A percentile compares a stretch with the other conserved stretches of the same genome.
Evolutionary conservation across 169 alveolate species (phyloP).

Genomic region (Fabrea salina): DNA sequence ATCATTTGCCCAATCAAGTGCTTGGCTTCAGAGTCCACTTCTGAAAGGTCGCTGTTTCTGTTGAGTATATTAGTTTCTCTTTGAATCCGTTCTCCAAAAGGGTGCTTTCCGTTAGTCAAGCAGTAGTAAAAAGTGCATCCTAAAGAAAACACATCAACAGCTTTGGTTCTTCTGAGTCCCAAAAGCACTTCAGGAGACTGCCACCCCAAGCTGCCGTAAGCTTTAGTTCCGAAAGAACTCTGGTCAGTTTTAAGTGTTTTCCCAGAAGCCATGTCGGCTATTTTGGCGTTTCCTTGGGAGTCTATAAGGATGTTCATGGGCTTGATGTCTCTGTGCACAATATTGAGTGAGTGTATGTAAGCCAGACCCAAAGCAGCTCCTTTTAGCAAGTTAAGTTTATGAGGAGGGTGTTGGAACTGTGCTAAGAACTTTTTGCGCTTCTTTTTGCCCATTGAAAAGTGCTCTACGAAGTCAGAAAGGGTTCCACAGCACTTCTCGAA

Average conservation of each 20-base stretch:
- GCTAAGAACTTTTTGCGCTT: neutral
- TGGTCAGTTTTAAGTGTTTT: neutral
- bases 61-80: slow-evolving; percentile 39
- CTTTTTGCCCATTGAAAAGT: neutral
- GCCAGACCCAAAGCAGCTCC: slow-evolving; percentile 82
- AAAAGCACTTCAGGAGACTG: slow-evolving; percentile 44
- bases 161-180: slow-evolving; percentile 25
- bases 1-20: slow-evolving; percentile 38
- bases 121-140: slow-evolving; percentile 52
- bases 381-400: neutral
- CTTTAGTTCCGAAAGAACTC: slow-evolving; percentile 40
- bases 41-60: neutral
- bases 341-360: slow-evolving; percentile 75
- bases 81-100: slow-evolving; percentile 45
- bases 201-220: slow-evolving; percentile 56
- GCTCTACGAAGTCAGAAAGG: slow-evolving; percentile 29
- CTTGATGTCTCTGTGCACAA: slow-evolving; percentile 74
- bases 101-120: slow-evolving; percentile 46
- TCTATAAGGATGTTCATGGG: slow-evolving; percentile 73
- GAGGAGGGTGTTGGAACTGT: neutral
- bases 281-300: slow-evolving; percentile 61
- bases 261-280: slow-evolving; percentile 56
- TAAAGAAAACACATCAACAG: slow-evolving; percentile 44
- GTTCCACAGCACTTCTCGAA: slow-evolving; percentile 53
- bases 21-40: slow-evolving; percentile 17